Conservation (phyloP, 495 filamentous ascomycete genomes). For the Collariella sp. region DNA sequence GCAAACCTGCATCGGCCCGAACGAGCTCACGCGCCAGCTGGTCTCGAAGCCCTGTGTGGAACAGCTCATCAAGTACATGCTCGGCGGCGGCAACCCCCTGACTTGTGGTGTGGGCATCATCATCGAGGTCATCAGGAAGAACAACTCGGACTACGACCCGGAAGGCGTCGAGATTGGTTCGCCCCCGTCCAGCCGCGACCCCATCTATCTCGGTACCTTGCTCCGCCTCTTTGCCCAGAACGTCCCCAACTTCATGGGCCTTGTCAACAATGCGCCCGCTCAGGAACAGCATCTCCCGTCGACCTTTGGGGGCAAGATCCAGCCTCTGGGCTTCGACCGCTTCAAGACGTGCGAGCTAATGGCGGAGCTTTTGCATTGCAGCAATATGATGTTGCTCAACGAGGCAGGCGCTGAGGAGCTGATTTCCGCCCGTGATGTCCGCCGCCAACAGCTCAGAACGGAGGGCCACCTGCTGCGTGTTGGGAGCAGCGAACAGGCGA, state of each 20-base stretch:
- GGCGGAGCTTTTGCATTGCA: conserved; percentile 95
- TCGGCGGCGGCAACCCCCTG: conserved; percentile 84
- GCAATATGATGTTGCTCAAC: conserved; percentile 96
- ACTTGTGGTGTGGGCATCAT: conserved; percentile 96
- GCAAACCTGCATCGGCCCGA: conserved; percentile 94
- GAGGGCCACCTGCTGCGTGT: conserved; percentile 50
- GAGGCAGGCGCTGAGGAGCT: conserved; percentile 85
- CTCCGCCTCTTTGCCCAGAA: conserved; percentile 82
- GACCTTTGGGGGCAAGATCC: conserved; percentile 83
- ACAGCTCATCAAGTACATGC: conserved; percentile 79
- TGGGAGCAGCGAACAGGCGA: conserved; percentile 25
- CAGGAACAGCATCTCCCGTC: conserved; percentile 37
- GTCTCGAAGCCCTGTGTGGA: conserved; percentile 83
- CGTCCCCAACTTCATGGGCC: conserved; percentile 91
- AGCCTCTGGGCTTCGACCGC: conserved; percentile 92
- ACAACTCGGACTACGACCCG: conserved; percentile 97
- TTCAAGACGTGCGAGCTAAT: conserved; percentile 99
- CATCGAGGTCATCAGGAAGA: conserved; percentile 98
- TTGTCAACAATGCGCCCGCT: conserved; percentile 63
- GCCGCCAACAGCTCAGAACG: conserved; percentile 66
- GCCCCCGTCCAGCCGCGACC: conserved; percentile 74
- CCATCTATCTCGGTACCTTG: conserved; percentile 92
- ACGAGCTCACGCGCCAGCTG: conserved; percentile 89
- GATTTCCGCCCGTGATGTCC: conserved; percentile 68
- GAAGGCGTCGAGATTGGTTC: conserved; percentile 74